Conservation (phyloP, 2,329 filamentous ascomycete genomes). For the Cladosporium sp. region DNA sequence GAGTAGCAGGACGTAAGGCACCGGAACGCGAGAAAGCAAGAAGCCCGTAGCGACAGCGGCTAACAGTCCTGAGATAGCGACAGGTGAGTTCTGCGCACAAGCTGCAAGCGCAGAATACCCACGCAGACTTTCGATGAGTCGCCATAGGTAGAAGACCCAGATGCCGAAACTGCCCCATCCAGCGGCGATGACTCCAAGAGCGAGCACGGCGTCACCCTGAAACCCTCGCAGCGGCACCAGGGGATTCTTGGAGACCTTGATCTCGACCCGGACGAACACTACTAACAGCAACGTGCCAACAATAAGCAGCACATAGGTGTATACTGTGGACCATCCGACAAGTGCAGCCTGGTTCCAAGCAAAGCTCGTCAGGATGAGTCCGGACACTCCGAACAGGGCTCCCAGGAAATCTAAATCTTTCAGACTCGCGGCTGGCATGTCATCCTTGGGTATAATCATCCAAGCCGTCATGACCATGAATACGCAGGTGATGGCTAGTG, state of each 20-base stretch:
- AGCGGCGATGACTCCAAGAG: too few species aligned
- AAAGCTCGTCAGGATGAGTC: conserved; percentile 37
- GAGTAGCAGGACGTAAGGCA: too few species aligned
- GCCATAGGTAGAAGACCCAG: too few species aligned
- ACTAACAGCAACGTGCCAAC: conserved; percentile 33
- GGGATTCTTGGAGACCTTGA: conserved; percentile 25
- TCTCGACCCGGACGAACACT: conserved; percentile 35
- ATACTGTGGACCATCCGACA: conserved; percentile 36
- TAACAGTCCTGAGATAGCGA: too few species aligned
- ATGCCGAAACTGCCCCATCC: too few species aligned
- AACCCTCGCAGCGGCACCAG: conserved; percentile 33
- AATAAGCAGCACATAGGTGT: conserved; percentile 35
- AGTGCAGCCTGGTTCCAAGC: conserved; percentile 39
- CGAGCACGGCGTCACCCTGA: conserved; percentile 18
- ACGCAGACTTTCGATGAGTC: too few species aligned
- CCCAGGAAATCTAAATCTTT: conserved; percentile 24
- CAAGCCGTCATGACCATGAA: conserved; percentile 23
- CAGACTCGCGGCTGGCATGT: conserved; percentile 29
- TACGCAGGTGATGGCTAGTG: conserved; percentile 28
- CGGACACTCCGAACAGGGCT: conserved; percentile 32
- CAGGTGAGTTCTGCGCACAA: too few species aligned
- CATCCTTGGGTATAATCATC: conserved; percentile 25
- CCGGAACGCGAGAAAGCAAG: too few species aligned
- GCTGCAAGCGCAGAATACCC: too few species aligned
- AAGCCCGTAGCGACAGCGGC: too few species aligned